Evolutionary conservation across 1,139 yeast species (phyloP), one percentile per base, ranked within the genome.

Genomic region (Keqinozyma sinolaborantium): DNA sequence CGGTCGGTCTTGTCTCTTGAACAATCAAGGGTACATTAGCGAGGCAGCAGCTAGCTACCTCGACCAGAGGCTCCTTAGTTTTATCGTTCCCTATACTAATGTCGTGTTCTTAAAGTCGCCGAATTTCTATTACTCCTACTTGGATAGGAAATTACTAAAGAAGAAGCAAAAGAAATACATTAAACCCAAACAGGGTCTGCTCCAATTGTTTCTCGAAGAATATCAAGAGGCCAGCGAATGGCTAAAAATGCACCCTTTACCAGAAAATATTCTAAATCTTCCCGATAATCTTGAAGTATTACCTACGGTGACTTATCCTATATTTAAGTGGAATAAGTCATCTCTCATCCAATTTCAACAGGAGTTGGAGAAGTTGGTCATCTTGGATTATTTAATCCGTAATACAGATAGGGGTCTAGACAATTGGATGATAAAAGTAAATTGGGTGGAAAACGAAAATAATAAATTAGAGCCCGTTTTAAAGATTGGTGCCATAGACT

Each of bases 391-490:
- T 44, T 68, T 83, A 7, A 79, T 82, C 75, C 59, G 90, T 38
- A 83, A 83, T 44, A 83, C 94, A 0, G 92, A 83, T 49, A 58
- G 94, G 25, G 85, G 86, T 0, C 54, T 76, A 14, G 92, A 83
- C 50, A 83, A 83, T 45, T 83, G 92, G 90, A 83, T 83, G 94
- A 70, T 83, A 15, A 68, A 69, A 35, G 48, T 80, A 8, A 67
- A 64, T 7, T 77, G 83, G 83, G 3, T 19, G 28, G 8, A 35
- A 32, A 4, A 33, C 23, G 3, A 38, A 28, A 9, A 48, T 42
- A 23, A 26, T 46, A 43, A 41, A 16, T n/a, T n/a, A n/a, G n/a
- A n/a, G n/a, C 82, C 83, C 0, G 39, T 37, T 0, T 42, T 83
- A n/a, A 67, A 60, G 31, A 64, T 83, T 14, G 88, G 87, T 2